Evolutionary conservation across 768 basidiomycete genomes (phyloP), one percentile per base, ranked within the genome.

Genomic region (Lactifluus pinguis): DNA sequence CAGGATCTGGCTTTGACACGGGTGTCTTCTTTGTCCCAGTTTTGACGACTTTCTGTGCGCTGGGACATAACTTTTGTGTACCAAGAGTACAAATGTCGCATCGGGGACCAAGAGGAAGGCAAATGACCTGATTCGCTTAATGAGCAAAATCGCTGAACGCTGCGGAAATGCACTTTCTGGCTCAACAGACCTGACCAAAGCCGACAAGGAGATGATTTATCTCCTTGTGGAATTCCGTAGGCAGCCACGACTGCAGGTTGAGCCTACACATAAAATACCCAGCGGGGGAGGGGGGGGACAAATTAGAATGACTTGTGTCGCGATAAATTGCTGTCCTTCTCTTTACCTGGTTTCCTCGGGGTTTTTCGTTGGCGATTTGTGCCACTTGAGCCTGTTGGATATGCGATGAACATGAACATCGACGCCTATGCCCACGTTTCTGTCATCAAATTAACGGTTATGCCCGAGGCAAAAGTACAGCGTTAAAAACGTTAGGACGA

Each of bases 381-480:
- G 95, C 95, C 95, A 99, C 44, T 89, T 85, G 2, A 99, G 72
- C 15, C 93, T 78, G 66, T 98, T 95, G 30, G 94, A 94, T 55
- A 99, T 98, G 6, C 95, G 78, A 66, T 98, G 94, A 7, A 98
- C 94, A 71, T 99, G 95, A 0, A 92, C 89, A 66, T 99, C 95
- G 0, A 98, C 95, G 0, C 95, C 95, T 38, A 98, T 95, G 1
- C 95, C 95, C 29, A 80, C 77, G 66, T 93, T 92, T 49, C 89
- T 92, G 68, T 30, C 17, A 25, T 15, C 29, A 39, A 39, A 25
- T 25, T 25, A 51, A 51, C n/a, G 34, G 44, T 49, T 55, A 44
- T 25, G 53, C 41, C 14, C 17, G 30, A 25, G 13, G 14, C 25
- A 15, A 49, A 32, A 44, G 49, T 15, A 34, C 6, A 15, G 14